Percentiles rank a stretch among this genome's conserved stretches.
These are phyloP conservation scores for Lyophyllum shimeji DNA, from an alignment of 768 basidiomycete species.

Conservation along the genomic window DNA sequence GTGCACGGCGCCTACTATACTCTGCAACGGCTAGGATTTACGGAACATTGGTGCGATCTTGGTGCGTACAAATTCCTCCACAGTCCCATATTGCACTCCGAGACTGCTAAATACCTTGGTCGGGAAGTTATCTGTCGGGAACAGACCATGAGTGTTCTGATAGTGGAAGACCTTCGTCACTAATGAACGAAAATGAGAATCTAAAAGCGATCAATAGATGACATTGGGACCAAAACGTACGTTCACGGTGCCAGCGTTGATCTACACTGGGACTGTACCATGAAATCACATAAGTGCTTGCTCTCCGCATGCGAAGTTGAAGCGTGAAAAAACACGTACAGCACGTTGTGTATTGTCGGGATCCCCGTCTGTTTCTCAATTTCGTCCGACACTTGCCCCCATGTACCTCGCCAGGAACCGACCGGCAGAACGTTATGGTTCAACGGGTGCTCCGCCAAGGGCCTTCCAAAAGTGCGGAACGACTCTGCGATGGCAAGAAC, in stretches of 20 bases:
- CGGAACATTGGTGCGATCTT: slow-evolving; percentile 11
- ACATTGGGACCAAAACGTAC: not conserved
- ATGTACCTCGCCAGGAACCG: slow-evolving; percentile 16
- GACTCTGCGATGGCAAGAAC: slow-evolving; percentile 7
- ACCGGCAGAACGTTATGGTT: slow-evolving; percentile 13
- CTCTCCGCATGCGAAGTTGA: not conserved
- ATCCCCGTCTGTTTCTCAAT: slow-evolving; percentile 15
- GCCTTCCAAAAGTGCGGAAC: slow-evolving; percentile 4
- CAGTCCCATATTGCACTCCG: slow-evolving; percentile 12
- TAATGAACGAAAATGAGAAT: not conserved
- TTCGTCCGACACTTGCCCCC: slow-evolving; percentile 13
- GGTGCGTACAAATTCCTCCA: slow-evolving; percentile 14
- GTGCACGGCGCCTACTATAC: no score
- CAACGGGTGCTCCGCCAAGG: not conserved
- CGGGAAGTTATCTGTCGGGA: slow-evolving; percentile 6
- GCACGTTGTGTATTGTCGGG: slow-evolving; percentile 7
- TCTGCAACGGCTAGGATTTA: not conserved
- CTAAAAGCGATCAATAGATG: not conserved
- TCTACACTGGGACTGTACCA: slow-evolving; percentile 5
- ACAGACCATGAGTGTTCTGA: slow-evolving; percentile 14
- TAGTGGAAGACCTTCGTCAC: slow-evolving; percentile 15
- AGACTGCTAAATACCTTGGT: slow-evolving; percentile 4
- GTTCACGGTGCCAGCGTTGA: slow-evolving; percentile 9
- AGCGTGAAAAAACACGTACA: slow-evolving; percentile 5
- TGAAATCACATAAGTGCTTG: not conserved